Evolutionary conservation across 2,329 filamentous ascomycete genomes (phyloP), one percentile per base, ranked within the genome.

Genomic region (Thielaviopsis cerberus): DNA sequence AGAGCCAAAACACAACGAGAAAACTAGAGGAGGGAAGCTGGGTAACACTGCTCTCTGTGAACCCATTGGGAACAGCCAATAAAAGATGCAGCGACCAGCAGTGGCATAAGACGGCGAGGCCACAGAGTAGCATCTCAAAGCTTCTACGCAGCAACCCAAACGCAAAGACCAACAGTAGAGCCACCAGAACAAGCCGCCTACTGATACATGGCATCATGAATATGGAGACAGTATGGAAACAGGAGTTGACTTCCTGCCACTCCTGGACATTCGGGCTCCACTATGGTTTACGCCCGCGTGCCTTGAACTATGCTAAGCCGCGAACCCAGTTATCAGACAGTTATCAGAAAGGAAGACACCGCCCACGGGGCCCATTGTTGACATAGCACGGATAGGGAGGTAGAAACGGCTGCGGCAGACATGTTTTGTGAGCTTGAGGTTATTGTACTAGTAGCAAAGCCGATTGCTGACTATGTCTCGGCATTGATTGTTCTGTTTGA

Each of bases 181-280:
- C 11, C 15, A 13, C 6, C 15, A 17, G 34, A 41, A 41, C 34
- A 41, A 41, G 34, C 34, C 34, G 34, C 34, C 5, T 41, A 41
- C 11, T 41, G 34, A 41, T n/a, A 17, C n/a, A 48, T 48, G n/a
- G 41, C 20, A 48, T 48, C 41, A 48, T 48, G 41, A 48, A 48
- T 20, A 48, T 48, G n/a, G 8, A n/a, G 41, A 22, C 7, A 3
- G n/a, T 69, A 59, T 60, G 62, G 62, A 62, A 27, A 45, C 37
- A 51, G 55, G 55, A 51, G 30, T n/a, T 15, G 51, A 58, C 57
- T 60, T 57, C 23, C 34, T 55, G 34, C 54, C 54, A n/a, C 54
- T 53, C 34, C 45, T 34, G 37, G 37, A 53, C 51, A 53, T 53
- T 26, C 2, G 17, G 23, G 53, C 24, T 55, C 23, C 34, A 55